These are phyloP conservation scores for Trypanosoma cruzi DNA, from an alignment of 208 protist species.

Conservation along the genomic window DNA sequence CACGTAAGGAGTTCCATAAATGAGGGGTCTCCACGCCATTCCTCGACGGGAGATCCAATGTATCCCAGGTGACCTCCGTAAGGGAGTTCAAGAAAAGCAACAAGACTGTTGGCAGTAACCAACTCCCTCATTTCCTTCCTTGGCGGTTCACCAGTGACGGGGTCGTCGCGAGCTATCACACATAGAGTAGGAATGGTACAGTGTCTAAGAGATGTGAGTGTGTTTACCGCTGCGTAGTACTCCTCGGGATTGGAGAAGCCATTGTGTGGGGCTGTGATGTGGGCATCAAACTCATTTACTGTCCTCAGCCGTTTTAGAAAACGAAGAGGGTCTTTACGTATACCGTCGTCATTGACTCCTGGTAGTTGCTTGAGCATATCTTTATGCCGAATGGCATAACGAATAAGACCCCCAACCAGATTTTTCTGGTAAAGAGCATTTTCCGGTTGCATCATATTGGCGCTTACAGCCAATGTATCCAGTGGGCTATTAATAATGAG, in stretches of 20 bases:
- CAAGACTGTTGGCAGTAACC: constrained; percentile 35
- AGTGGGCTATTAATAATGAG: constrained; percentile 61
- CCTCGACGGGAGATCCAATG: constrained; percentile 33
- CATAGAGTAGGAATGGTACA: constrained; percentile 62
- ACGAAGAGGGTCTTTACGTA: constrained; percentile 3
- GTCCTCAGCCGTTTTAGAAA: constrained; percentile 44
- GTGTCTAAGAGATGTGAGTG: constrained; percentile 46
- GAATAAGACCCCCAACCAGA: constrained; percentile 46
- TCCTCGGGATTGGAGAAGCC: constrained; percentile 50
- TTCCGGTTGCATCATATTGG: constrained; percentile 26
- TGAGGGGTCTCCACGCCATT: constrained; percentile 47
- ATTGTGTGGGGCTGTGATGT: constrained; percentile 63
- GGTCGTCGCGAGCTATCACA: constrained; percentile 60
- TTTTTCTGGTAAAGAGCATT: constrained; percentile 57
- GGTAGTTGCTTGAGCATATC: constrained; percentile 46
- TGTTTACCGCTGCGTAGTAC: constrained; percentile 65
- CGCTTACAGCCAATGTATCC: constrained; percentile 47
- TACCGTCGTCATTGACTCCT: constrained; percentile 28
- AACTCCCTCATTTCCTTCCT: constrained; percentile 31
- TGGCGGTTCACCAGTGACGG: constrained; percentile 43
- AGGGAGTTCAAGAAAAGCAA: constrained; percentile 50
- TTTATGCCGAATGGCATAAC: constrained; percentile 49
- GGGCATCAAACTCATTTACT: constrained; percentile 56
- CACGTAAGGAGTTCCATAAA: constrained; percentile 44
- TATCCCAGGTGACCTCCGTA: constrained; percentile 69